phyloP scores from a whole-genome alignment of 2,329 filamentous ascomycete genomes.

The Fusarium decemcellulare region DNA sequence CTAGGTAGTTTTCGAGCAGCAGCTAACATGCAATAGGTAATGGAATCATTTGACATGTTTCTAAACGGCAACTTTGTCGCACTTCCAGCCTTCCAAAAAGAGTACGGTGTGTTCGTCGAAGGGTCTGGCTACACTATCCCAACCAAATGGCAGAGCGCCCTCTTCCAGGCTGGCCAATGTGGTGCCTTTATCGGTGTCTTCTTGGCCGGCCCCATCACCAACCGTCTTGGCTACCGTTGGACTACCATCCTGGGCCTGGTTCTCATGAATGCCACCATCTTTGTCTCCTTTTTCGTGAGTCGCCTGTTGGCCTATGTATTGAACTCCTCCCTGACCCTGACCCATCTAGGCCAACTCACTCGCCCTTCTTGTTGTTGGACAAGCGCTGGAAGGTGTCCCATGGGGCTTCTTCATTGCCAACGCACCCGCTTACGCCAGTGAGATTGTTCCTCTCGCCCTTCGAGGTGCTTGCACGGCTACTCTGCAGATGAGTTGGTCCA shows the following conservation, averaged over 20 bases:
- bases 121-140: conserved; percentile 51
- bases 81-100: conserved; percentile 51
- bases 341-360: conserved; percentile 48
- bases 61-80: conserved; percentile 54
- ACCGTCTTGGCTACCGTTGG: conserved; percentile 52
- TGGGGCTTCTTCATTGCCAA: conserved; percentile 76
- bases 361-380: conserved; percentile 60
- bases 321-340: background rate
- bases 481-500: conserved; percentile 74
- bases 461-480: conserved; percentile 69
- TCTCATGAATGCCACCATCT: conserved; percentile 54
- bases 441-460: conserved; percentile 70
- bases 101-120: conserved; percentile 49
- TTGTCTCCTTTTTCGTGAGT: conserved; percentile 65
- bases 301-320: fast-evolving
- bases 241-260: conserved; percentile 53
- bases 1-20: background rate
- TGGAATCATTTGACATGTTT: conserved; percentile 65
- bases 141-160: conserved; percentile 56
- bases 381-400: conserved; percentile 69
- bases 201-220: conserved; percentile 52
- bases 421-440: conserved; percentile 70
- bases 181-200: conserved; percentile 54
- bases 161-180: conserved; percentile 51
- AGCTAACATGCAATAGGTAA: conserved; percentile 51